phyloP scores from a whole-genome alignment of 2,329 filamentous ascomycete genomes.

The Tolypocladium inflatum region DNA sequence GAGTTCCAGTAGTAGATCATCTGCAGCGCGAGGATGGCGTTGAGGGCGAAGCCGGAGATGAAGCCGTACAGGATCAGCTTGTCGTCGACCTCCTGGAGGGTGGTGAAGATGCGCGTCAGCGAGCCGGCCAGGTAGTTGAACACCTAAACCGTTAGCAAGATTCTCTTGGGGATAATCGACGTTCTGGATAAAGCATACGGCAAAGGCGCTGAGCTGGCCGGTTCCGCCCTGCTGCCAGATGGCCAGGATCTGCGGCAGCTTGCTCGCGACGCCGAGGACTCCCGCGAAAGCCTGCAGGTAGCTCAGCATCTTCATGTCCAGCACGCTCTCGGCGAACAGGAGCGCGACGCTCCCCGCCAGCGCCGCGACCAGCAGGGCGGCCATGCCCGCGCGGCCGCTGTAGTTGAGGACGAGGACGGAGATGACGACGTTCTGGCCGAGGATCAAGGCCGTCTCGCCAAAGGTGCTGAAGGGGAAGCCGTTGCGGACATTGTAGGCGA shows the following conservation, averaged over 20 bases:
- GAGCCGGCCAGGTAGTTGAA: constrained; percentile 97
- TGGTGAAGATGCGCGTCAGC: constrained; percentile 92
- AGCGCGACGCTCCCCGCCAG: constrained; percentile 61
- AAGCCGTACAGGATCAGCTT: constrained; percentile 94
- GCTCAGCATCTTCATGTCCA: constrained; percentile 58
- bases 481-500: constrained; percentile 87
- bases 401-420: constrained; percentile 80
- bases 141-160: constrained; percentile 46
- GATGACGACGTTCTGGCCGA: constrained; percentile 87
- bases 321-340: constrained; percentile 56
- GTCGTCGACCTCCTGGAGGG: constrained; percentile 93
- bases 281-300: constrained; percentile 81
- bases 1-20: constrained; percentile 97
- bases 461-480: constrained; percentile 94
- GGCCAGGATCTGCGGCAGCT: constrained; percentile 84
- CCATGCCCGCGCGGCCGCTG: constrained; percentile 55
- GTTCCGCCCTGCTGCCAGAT: constrained; percentile 81
- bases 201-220: constrained; percentile 92
- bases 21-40: constrained; percentile 75
- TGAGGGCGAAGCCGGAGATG: constrained; percentile 83
- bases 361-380: constrained; percentile 69
- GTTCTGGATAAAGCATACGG: constrained; percentile 49
- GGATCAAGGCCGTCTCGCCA: constrained; percentile 87
- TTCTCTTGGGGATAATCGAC: not conserved
- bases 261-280: constrained; percentile 74